These are phyloP conservation scores for Hevea brasiliensis DNA, from an alignment of 345 rosid genomes.

Conservation along the genomic window DNA sequence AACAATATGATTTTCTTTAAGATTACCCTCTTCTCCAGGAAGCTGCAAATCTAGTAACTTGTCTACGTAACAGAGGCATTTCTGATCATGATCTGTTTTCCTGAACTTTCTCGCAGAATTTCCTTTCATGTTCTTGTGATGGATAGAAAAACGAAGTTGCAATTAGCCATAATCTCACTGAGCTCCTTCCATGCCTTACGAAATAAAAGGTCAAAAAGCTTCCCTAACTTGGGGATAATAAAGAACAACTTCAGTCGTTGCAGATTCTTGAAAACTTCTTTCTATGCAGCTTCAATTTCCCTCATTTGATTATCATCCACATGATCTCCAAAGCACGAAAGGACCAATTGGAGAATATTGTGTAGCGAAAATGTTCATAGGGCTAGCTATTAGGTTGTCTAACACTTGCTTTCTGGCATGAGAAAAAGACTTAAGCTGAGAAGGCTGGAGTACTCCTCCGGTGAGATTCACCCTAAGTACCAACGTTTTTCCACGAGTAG, in stretches of 20 bases:
- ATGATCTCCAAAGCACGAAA: background rate
- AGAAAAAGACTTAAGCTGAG: background rate
- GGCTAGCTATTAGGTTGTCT: background rate
- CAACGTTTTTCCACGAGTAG: background rate
- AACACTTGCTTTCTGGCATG: slow-evolving; percentile 1
- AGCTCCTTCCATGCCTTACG: slow-evolving; percentile 4
- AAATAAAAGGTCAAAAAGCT: slow-evolving; percentile 1
- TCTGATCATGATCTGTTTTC: slow-evolving; percentile 4
- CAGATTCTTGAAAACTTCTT: background rate
- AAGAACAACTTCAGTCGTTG: background rate
- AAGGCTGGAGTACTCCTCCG: slow-evolving; percentile 19
- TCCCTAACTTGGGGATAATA: slow-evolving; percentile 6
- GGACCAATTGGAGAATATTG: background rate
- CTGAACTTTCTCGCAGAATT: background rate
- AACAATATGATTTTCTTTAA: slow-evolving; percentile 10
- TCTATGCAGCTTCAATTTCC: background rate
- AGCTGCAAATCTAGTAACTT: slow-evolving; percentile 13
- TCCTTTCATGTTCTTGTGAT: background rate
- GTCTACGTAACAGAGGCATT: slow-evolving; percentile 6
- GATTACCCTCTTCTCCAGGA: slow-evolving; percentile 10
- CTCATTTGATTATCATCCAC: background rate
- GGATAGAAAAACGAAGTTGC: background rate
- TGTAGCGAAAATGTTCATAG: background rate
- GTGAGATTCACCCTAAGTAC: slow-evolving; percentile 20
- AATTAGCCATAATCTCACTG: background rate